Evolutionary conservation across 768 basidiomycete species (phyloP), one percentile per base, ranked within the genome.

Genomic region (Cystobasidium ongulense): DNA sequence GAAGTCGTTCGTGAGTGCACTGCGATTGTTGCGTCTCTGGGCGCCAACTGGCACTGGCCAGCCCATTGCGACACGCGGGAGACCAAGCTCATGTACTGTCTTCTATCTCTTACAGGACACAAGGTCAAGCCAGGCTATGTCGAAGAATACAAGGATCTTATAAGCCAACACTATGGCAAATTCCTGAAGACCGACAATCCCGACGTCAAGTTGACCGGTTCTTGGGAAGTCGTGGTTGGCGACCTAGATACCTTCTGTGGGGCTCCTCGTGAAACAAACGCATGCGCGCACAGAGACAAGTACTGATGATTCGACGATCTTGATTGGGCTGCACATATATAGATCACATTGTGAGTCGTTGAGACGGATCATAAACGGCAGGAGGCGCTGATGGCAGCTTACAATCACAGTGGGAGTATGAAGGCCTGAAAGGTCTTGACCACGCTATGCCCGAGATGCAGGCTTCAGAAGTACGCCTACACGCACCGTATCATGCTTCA

Each of bases 201-300:
- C 63, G 85, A 89, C 65, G 88, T 95, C 72, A 93, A 95, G 81
- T 84, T 98, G 73, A 91, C 90, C 0, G 96, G 95, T 25, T 90
- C 88, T 77, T 99, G 92, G 91, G 94, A 98, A 82, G 88, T 89
- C 0, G 78, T 90, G 23, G 86, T 98, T 35, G 96, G 96, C 50
- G 88, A 91, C 73, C 89, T 93, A 74, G 96, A 97, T 78, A 88
- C 86, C 1, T 95, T 92, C 80, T 84, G 87, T 87, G 62, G 74
- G 84, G 76, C 46, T 38, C 13, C 23, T 11, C 17, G 43, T 59
- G 21, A 50, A 50, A 50, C n/a, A 39, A 29, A 33, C 4, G 25
- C 23, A 50, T 23, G 15, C 15, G 46, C 46, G 46, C 23, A 15
- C 46, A 23, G 15, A 15, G 46, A 50, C 46, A 23, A 15, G 15